phyloP scores from a whole-genome alignment of 2,329 filamentous ascomycete genomes.

The Fusarium brachygibbosum region DNA sequence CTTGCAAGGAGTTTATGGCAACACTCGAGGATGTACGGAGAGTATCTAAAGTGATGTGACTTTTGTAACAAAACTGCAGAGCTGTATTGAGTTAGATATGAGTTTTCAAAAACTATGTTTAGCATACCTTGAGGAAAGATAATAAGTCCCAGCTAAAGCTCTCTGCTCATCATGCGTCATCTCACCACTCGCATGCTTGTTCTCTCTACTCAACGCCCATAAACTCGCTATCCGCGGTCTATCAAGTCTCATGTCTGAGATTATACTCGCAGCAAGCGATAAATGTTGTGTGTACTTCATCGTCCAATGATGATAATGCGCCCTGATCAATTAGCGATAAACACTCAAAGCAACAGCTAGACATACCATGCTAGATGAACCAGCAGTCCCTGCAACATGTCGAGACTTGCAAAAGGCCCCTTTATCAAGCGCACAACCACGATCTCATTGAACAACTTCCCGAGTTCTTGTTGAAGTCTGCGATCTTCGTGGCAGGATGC shows the following conservation, averaged over 20 bases:
- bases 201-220: slow-evolving; percentile 49
- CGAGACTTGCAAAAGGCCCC: slow-evolving; percentile 47
- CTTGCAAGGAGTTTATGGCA: slow-evolving; percentile 38
- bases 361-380: slow-evolving; percentile 52
- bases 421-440: slow-evolving; percentile 43
- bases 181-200: slow-evolving; percentile 26
- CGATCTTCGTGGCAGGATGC: slow-evolving; percentile 43
- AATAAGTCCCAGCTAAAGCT: slow-evolving; percentile 51
- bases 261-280: slow-evolving; percentile 51
- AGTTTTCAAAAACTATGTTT: accelerated
- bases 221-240: slow-evolving; percentile 46
- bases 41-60: slow-evolving; percentile 48
- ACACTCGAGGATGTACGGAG: slow-evolving; percentile 48
- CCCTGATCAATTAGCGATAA: slow-evolving; percentile 45
- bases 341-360: no score
- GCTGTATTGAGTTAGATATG: background rate
- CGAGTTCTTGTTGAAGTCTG: slow-evolving; percentile 46
- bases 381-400: slow-evolving; percentile 52
- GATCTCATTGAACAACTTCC: slow-evolving; percentile 49
- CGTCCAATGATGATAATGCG: slow-evolving; percentile 51
- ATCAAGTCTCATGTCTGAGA: slow-evolving; percentile 52
- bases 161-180: slow-evolving; percentile 50
- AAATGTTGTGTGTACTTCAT: slow-evolving; percentile 51
- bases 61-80: slow-evolving; percentile 51
- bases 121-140: slow-evolving; percentile 51